A percentile compares a stretch with the other conserved stretches of the same genome.
Evolutionary conservation across 2,329 filamentous ascomycete genomes (phyloP).

Genomic region (Fusarium longipes): DNA sequence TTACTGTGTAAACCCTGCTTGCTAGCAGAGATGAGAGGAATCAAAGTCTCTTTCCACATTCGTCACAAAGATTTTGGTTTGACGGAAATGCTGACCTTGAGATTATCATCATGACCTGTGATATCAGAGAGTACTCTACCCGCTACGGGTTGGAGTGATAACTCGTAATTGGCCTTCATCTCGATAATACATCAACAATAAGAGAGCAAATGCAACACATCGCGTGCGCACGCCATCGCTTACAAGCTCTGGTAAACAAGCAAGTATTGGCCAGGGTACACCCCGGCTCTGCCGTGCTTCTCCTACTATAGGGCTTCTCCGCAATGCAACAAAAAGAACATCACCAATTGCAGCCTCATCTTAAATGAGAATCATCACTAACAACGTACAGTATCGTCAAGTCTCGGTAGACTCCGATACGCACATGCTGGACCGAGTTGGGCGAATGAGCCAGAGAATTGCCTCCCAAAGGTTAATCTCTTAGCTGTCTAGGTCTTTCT

Average conservation of each 20-base stretch:
- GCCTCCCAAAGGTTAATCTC: constrained; percentile 36
- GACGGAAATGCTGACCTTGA: constrained; percentile 1
- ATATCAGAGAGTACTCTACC: not conserved
- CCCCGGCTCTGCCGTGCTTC: constrained; percentile 34
- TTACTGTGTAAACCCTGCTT: constrained; percentile 40
- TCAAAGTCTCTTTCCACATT: constrained; percentile 33
- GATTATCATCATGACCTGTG: not conserved
- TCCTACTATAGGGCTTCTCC: constrained; percentile 31
- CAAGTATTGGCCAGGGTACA: constrained; percentile 35
- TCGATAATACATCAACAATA: constrained; percentile 13
- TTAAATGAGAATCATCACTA: constrained; percentile 13
- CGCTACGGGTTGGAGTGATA: not conserved
- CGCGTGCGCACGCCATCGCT: constrained; percentile 40
- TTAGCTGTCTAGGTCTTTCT: constrained; percentile 10
- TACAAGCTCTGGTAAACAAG: constrained; percentile 22
- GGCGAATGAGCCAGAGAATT: constrained; percentile 26
- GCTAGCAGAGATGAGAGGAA: constrained; percentile 27
- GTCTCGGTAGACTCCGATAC: constrained; percentile 34
- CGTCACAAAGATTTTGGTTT: constrained; percentile 32
- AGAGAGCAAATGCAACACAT: constrained; percentile 20
- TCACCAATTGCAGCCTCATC: constrained; percentile 29
- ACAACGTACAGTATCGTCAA: constrained; percentile 14
- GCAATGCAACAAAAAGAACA: constrained; percentile 27
- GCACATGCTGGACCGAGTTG: constrained; percentile 25
- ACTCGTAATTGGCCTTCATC: not conserved